Percentiles rank a stretch among this genome's conserved stretches.
phyloP scores from a whole-genome alignment of 352 stramenopile species.

The Phytophthora hibernalis region DNA sequence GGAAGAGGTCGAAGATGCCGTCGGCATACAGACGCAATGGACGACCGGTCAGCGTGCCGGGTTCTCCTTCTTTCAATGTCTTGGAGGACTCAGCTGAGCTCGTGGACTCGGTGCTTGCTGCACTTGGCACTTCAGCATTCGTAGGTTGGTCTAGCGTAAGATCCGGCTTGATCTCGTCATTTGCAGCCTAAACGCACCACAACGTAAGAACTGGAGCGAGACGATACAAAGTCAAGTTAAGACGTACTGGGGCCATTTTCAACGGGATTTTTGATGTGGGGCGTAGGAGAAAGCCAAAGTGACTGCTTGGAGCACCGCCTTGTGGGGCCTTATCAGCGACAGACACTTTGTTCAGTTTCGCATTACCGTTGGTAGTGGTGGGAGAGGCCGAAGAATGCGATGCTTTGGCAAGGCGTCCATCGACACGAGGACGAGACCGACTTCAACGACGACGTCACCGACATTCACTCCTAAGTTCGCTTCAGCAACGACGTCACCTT shows the following conservation, averaged over 20 bases:
- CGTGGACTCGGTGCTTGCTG: constrained; percentile 43
- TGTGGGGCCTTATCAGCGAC: constrained; percentile 15
- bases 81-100: constrained; percentile 35
- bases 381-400: constrained; percentile 24
- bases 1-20: constrained; percentile 91
- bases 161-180: constrained; percentile 18
- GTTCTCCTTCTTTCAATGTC: constrained; percentile 68
- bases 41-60: constrained; percentile 70
- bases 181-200: constrained; percentile 6
- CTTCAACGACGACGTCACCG: too few species aligned
- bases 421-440: neutral
- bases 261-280: neutral
- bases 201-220: neutral
- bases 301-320: neutral
- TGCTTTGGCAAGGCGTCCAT: constrained; percentile 11
- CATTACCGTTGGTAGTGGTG: constrained; percentile 33
- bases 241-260: constrained; percentile 25
- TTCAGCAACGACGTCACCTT: neutral
- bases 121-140: neutral
- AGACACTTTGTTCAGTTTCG: constrained; percentile 14
- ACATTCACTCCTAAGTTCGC: too few species aligned
- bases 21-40: constrained; percentile 88
- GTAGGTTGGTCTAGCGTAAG: neutral
- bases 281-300: constrained; percentile 16
- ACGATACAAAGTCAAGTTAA: neutral